Base-by-base conservation (phyloP, 352 stramenopile species). In the Phytophthora boehmeriae region DNA sequence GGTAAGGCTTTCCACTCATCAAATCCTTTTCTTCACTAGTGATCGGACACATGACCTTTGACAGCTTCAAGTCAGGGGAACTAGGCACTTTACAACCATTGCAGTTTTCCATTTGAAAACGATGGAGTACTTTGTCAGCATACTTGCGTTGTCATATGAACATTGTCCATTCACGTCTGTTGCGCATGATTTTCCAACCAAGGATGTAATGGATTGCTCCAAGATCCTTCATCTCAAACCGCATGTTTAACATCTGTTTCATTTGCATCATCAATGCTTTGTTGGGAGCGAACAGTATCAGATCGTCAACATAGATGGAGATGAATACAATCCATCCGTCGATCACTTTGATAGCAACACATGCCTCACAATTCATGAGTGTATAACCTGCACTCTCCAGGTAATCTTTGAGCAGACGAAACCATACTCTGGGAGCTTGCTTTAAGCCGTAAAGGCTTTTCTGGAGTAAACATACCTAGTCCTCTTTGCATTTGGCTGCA, bases 161-260 rank as follows among this genome's bases (percentile, higher is more conserved):
- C 2, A 73, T 44, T 17, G 51, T 53, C 1, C 56, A 14, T 20
- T 62, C 28, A 5, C 28, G 0, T 8, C 56, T 10, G 19, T 67
- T 59, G 2, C 53, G 32, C 0, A 35, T 53, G 16, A 68, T 54
- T 17, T 68, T 52, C 63, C 63, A 64, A 8, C 58, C 57, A 2
- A 72, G 17, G 23, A 68, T 68, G 16, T 64, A 72, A 13, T 72
- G 52, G 3, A 72, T 23, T 17, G 10, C 20, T 13, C 57, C 63
- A 2, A 68, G 49, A 23, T 68, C 52, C n/a, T 64, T 72, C 63
- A 71, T 71, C 25, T 58, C 45, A 20, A 71, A 71, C 5, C 44
- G 28, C 1, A 27, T 5, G 5, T 5, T 17, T 3, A 71, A 34
- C 30, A 66, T 59, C 14, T 43, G 6, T 23, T 66, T 66, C 49